phyloP scores from a whole-genome alignment of 352 stramenopile species.

The Phytopythium kandeliae region DNA sequence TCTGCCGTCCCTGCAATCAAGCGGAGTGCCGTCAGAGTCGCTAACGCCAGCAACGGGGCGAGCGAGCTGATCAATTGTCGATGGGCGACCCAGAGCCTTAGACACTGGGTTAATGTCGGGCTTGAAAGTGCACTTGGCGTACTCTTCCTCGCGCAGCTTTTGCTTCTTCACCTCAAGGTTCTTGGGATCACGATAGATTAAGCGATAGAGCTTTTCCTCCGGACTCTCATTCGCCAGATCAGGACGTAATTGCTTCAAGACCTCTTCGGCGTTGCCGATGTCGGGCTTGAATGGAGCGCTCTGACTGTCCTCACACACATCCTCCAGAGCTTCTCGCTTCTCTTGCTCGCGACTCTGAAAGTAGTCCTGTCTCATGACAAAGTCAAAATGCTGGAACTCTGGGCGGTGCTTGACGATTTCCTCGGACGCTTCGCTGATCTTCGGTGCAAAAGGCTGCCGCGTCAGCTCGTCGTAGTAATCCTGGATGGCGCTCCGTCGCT shows the following conservation, averaged over 20 bases:
- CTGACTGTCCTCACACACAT: constrained; percentile 28
- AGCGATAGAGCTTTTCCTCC: constrained; percentile 50
- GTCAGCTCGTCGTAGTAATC: constrained; percentile 67
- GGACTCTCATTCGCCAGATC: constrained; percentile 53
- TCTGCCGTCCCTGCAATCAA: background rate
- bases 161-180: constrained; percentile 57
- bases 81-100: constrained; percentile 41
- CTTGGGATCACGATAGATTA: constrained; percentile 64
- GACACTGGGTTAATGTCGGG: constrained; percentile 76
- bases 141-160: constrained; percentile 41
- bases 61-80: constrained; percentile 39
- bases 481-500: constrained; percentile 52
- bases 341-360: constrained; percentile 64
- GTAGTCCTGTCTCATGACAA: constrained; percentile 60
- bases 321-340: constrained; percentile 50
- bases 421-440: constrained; percentile 49
- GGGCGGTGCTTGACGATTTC: constrained; percentile 50
- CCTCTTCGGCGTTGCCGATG: constrained; percentile 64
- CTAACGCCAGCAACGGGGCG: constrained; percentile 26
- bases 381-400: constrained; percentile 71
- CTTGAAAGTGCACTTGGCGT: constrained; percentile 65
- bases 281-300: constrained; percentile 63
- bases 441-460: constrained; percentile 49
- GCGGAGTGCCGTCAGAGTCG: background rate
- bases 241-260: constrained; percentile 61